Evolutionary conservation across 2,329 filamentous ascomycete genomes (phyloP).

Genomic region (Alternaria postmessia): DNA sequence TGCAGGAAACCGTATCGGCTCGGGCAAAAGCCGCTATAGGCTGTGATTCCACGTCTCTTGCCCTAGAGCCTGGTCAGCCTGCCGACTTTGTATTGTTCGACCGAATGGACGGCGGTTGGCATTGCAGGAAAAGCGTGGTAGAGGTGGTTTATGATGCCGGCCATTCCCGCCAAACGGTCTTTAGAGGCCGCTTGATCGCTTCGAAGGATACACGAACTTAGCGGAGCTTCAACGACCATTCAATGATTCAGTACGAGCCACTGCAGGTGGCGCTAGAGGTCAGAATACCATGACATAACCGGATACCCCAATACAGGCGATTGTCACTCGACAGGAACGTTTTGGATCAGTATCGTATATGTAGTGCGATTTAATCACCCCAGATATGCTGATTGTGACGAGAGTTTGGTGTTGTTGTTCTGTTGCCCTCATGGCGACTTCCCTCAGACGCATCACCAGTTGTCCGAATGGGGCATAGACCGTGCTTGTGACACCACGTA

Average conservation of each 20-base stretch:
- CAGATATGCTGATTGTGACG: neutral
- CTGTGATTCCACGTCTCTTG: constrained; percentile 36
- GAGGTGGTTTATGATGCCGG: constrained; percentile 58
- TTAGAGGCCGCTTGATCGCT: constrained; percentile 33
- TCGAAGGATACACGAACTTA: neutral
- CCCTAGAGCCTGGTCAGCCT: constrained; percentile 46
- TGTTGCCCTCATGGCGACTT: constrained; percentile 5
- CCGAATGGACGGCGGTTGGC: constrained; percentile 49
- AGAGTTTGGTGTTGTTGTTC: neutral
- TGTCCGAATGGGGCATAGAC: constrained; percentile 1
- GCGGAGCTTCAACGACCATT: neutral
- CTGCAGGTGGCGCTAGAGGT: neutral
- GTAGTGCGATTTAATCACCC: neutral
- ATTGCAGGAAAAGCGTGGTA: constrained; percentile 51
- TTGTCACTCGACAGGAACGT: neutral
- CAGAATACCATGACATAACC: neutral
- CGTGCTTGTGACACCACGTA: constrained; percentile 6
- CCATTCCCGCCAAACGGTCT: constrained; percentile 41
- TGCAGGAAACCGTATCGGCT: constrained; percentile 59
- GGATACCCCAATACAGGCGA: neutral
- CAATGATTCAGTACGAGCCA: neutral
- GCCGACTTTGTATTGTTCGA: constrained; percentile 57
- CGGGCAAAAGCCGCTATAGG: constrained; percentile 56
- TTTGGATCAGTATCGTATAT: neutral
- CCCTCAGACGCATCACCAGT: neutral